A percentile compares a stretch with the other conserved stretches of the same genome.
Conservation (phyloP, 164 flowering plant species). For the Piper betle region DNA sequence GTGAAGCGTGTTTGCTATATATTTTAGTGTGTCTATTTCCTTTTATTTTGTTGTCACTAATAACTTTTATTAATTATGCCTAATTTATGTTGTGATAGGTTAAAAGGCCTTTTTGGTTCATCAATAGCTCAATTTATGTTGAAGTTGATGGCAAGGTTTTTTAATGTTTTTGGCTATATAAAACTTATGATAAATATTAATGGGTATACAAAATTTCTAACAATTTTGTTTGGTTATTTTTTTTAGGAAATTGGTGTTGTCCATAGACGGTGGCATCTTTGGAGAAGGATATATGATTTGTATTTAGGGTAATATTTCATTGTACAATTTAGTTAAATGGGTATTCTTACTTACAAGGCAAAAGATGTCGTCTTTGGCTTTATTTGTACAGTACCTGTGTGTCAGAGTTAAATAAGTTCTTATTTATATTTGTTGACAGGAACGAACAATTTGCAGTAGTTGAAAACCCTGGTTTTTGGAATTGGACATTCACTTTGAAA, state of each 20-base stretch:
- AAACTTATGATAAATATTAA: neutral
- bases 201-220: neutral
- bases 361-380: too few relatives aligned
- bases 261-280: slow-evolving; percentile 96
- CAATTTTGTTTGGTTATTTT: neutral
- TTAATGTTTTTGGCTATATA: neutral
- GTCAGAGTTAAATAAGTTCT: neutral
- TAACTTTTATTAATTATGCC: neutral
- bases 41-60: neutral
- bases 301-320: slow-evolving; percentile 62
- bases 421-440: slow-evolving; percentile 20
- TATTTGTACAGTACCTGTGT: too few relatives aligned
- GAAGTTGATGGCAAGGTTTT: slow-evolving; percentile 89
- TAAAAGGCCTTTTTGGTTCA: slow-evolving; percentile 97
- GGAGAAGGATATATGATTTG: slow-evolving; percentile 93
- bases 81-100: slow-evolving; percentile 33
- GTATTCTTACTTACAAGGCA: too few relatives aligned
- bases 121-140: slow-evolving; percentile 84
- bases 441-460: slow-evolving; percentile 87
- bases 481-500: slow-evolving; percentile 94
- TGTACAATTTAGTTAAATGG: too few relatives aligned
- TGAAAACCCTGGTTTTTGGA: slow-evolving; percentile 94
- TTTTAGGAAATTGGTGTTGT: slow-evolving; percentile 91
- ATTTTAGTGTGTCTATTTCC: neutral
- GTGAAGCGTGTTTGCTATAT: slow-evolving; percentile 1